Percentiles rank a stretch among this genome's conserved stretches.
These are phyloP conservation scores for Botrytis paeoniae DNA, from an alignment of 2,329 filamentous ascomycete genomes.

Conservation along the genomic window DNA sequence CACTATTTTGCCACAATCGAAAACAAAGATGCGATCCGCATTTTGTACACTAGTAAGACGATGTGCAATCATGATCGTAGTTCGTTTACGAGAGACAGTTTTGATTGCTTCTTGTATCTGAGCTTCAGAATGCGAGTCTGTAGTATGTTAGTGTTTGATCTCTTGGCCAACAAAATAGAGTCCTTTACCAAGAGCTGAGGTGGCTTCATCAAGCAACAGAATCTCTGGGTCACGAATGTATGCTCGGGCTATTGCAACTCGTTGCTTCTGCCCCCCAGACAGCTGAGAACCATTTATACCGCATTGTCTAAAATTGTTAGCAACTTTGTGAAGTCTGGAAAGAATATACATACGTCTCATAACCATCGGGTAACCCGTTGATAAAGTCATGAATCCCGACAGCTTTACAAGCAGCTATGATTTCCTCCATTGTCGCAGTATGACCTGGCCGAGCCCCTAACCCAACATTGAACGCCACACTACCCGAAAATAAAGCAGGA, in stretches of 20 bases:
- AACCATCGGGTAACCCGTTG: constrained; percentile 58
- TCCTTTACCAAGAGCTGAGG: constrained; percentile 70
- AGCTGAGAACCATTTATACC: constrained; percentile 72
- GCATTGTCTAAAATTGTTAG: constrained; percentile 42
- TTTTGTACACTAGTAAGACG: constrained; percentile 54
- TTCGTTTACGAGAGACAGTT: constrained; percentile 49
- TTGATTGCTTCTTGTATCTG: constrained; percentile 66
- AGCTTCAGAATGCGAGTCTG: constrained; percentile 51
- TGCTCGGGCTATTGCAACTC: constrained; percentile 74
- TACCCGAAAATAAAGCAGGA: constrained; percentile 54
- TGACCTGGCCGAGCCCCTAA: constrained; percentile 54
- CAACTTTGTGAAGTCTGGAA: background rate
- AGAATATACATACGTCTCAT: constrained; percentile 63
- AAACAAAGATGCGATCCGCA: constrained; percentile 55
- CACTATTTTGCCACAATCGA: constrained; percentile 52
- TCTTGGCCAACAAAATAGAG: background rate
- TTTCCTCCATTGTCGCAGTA: constrained; percentile 56
- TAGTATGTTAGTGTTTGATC: background rate
- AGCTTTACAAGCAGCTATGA: constrained; percentile 62
- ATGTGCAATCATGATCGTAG: constrained; percentile 57
- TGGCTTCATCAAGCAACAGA: constrained; percentile 78
- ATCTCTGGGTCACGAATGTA: constrained; percentile 69
- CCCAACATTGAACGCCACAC: constrained; percentile 53
- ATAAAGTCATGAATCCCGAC: constrained; percentile 71
- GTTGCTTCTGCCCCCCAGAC: constrained; percentile 77